A percentile compares a stretch with the other conserved stretches of the same genome.
Conservation (phyloP, 441 rosid species). For the Corymbia citriodora region DNA sequence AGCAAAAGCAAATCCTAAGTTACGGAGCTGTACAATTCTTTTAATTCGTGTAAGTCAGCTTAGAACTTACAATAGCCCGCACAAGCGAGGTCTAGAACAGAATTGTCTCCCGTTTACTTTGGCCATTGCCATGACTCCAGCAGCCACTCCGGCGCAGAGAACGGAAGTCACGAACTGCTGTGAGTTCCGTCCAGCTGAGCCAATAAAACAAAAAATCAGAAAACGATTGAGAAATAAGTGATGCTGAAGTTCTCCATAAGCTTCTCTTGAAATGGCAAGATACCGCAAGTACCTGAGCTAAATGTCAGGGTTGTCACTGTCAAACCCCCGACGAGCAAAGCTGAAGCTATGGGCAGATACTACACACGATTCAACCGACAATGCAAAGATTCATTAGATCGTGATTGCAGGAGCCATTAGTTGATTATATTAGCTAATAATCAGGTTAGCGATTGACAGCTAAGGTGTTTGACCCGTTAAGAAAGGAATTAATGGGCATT, state of each 20-base stretch:
- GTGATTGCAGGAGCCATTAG: not conserved
- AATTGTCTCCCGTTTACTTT: conserved; percentile 85
- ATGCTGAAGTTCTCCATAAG: not conserved
- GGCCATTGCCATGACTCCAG: conserved; percentile 75
- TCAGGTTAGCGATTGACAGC: not conserved
- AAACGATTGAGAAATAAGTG: not conserved
- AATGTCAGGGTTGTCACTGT: conserved; percentile 72
- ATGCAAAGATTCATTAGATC: not conserved
- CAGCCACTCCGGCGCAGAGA: conserved; percentile 83
- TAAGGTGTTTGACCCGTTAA: not conserved
- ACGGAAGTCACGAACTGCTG: conserved; percentile 68
- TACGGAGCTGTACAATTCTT: not conserved
- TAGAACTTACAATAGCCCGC: conserved; percentile 49
- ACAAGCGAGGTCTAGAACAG: conserved; percentile 89
- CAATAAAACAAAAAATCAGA: not conserved
- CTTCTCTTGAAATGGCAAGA: not conserved
- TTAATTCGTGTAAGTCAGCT: not conserved
- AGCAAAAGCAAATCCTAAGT: not conserved
- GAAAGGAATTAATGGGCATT: not conserved
- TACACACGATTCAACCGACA: conserved; percentile 22
- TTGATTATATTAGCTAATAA: not conserved
- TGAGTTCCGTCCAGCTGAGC: conserved; percentile 61
- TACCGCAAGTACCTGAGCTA: conserved; percentile 58
- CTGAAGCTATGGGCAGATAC: conserved; percentile 96
- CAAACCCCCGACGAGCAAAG: conserved; percentile 83